Base-by-base conservation (phyloP, 1,139 yeast genomes). In the Blastobotrys elegans region DNA sequence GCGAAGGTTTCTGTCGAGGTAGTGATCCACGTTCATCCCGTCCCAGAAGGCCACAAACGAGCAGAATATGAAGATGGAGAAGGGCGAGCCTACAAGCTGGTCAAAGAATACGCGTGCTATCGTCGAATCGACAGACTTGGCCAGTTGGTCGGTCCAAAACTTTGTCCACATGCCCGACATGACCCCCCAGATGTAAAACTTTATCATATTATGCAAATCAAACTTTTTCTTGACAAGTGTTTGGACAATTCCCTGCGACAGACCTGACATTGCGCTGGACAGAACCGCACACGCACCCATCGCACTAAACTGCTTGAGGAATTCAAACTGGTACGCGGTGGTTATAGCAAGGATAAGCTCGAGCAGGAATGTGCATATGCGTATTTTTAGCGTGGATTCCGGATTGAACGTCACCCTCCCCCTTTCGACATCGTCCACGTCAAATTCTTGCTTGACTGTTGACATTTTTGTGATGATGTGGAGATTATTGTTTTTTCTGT, bases 101-200 rank as follows among this genome's bases (percentile, higher is more conserved):
- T 66, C 70, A 36, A 62, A 59, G 8, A 63, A 35, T 4, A 66
- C 57, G 34, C 63, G 59, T 18, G 57, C 51, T 1, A 54, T 50
- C 16, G 58, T 56, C 21, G 50, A 42, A 2, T 48, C 49, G 44
- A 63, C 55, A 38, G 54, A 46, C 10, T 38, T 40, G 26, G 58
- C 56, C 18, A 66, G 57, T 44, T 57, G 58, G 45, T 61, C 67
- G 2, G 69, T 65, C 70, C 70, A 66, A 54, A 63, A 62, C 48
- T 66, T 64, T 31, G 69, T 63, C 69, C 69, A 66, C 8, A 65
- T 40, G 2, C 71, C 71, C 29, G 63, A 63, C 34, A 62, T 50
- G 16, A 61, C 58, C 1, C 71, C 71, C 71, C 71, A 67, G 4
- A 64, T 61, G 47, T 67, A 66, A 49, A 64, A 67, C 54, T 65